Evolutionary conservation across 2,329 filamentous ascomycete genomes (phyloP).

Genomic region (Fusarium nematophilum): DNA sequence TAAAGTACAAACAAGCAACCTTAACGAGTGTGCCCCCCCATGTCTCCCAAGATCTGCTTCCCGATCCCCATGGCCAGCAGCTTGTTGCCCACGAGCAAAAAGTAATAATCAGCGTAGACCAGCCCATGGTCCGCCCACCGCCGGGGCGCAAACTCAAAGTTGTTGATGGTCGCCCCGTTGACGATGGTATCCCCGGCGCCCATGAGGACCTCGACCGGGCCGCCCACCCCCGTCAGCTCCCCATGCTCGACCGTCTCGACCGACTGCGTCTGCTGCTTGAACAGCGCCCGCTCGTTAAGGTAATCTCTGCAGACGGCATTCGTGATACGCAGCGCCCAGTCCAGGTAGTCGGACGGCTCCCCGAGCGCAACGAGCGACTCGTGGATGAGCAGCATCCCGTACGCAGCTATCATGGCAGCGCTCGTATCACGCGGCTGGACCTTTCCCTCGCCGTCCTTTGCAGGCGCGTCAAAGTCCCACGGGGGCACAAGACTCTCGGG

Average conservation of each 20-base stretch:
- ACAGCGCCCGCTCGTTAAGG: slow-evolving; percentile 26
- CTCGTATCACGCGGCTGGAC: slow-evolving; percentile 49
- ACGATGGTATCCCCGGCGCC: slow-evolving; percentile 54
- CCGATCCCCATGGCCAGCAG: too few species aligned
- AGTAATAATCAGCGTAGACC: slow-evolving; percentile 62
- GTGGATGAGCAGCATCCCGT: slow-evolving; percentile 53
- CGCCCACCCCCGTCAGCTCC: too few species aligned
- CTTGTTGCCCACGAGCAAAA: slow-evolving; percentile 58
- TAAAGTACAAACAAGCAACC: too few species aligned
- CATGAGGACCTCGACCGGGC: too few species aligned
- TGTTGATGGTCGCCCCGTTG: slow-evolving; percentile 58
- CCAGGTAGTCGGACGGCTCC: slow-evolving; percentile 24
- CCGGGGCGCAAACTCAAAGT: slow-evolving; percentile 57
- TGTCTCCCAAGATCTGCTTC: too few species aligned
- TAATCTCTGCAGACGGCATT: slow-evolving; percentile 23
- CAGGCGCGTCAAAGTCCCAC: slow-evolving; percentile 57
- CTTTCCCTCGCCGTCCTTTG: neutral
- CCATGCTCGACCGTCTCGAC: slow-evolving; percentile 41
- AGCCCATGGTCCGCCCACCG: slow-evolving; percentile 59
- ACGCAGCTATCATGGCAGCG: slow-evolving; percentile 53
- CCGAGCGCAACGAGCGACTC: slow-evolving; percentile 36
- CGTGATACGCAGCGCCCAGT: slow-evolving; percentile 3
- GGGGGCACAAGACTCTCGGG: slow-evolving; percentile 48
- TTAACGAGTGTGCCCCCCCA: too few species aligned
- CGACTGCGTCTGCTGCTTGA: neutral